Base-by-base conservation (phyloP, 2,329 filamentous ascomycete species). In the Diplodia scrobiculata region DNA sequence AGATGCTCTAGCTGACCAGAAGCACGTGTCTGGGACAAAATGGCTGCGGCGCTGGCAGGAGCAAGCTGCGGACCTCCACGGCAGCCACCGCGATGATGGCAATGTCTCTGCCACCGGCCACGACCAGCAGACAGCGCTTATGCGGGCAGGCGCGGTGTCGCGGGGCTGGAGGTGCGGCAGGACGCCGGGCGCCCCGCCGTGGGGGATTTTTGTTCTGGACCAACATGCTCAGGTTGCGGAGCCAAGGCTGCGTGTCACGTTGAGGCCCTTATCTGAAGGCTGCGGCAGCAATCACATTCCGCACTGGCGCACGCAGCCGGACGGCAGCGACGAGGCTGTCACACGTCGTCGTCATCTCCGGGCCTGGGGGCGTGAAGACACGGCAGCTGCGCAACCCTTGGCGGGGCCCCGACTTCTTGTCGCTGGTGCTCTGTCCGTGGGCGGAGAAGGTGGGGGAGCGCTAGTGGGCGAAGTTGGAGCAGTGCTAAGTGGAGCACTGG, bases 331-430 rank as follows among this genome's bases (percentile, higher is more conserved):
- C 17, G 27, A 36, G 27, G 58, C 58, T 62, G 58, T 62, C 58
- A 62, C 58, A 50, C 58, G 38, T 59, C 41, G 41, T 34, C 55
- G 55, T 45, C 54, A 59, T 47, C 54, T 59, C 54, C 36, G 34
- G 32, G 29, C 27, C 6, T 21, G n/a, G 21, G 7, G 54, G 36
- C 58, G 58, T 25, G 41, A 50, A 29, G 45, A 62, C 41, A 36
- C 27, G 17, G 21, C 21, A 10, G 38, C 54, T 59, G 54, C 55
- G 55, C 38, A 10, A 34, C 38, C 36, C 55, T 59, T 59, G 54
- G 54, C 36, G 36, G 13, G 27, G 36, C 48, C 48, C 48, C 48
- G 48, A 27, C 19, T 27, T 21, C 13, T 17, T 21, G 25, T 25
- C 25, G 25, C 25, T 25, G 25, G 25, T 17, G n/a, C 36, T 47